These are phyloP conservation scores for Starmerella stigmatis DNA, from an alignment of 805 yeast species.

Conservation along the genomic window DNA sequence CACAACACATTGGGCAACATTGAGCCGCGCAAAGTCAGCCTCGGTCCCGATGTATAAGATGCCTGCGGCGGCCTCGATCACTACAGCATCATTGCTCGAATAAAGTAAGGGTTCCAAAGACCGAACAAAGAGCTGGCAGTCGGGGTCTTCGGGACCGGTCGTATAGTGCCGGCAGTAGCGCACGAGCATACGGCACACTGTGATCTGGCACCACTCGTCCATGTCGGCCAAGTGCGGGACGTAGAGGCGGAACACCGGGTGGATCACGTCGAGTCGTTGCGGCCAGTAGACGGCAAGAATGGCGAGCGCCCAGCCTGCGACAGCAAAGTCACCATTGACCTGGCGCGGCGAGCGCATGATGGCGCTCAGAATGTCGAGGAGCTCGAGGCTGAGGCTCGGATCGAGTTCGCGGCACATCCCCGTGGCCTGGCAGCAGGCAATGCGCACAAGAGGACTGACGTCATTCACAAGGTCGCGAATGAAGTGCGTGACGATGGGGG, in stretches of 20 bases:
- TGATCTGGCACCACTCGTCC: conserved; percentile 64
- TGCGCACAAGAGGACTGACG: conserved; percentile 64
- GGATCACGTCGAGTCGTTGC: conserved; percentile 53
- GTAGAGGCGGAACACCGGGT: conserved; percentile 54
- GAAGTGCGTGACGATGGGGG: conserved; percentile 67
- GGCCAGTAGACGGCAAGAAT: conserved; percentile 46
- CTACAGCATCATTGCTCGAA: conserved; percentile 48
- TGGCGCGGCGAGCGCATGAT: conserved; percentile 49
- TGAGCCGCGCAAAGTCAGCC: conserved; percentile 38
- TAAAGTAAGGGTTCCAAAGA: conserved; percentile 40
- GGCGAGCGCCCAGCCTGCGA: conserved; percentile 58
- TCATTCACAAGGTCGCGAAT: conserved; percentile 60
- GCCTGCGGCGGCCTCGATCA: conserved; percentile 50
- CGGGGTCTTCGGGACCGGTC: conserved; percentile 47
- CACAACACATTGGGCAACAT: conserved; percentile 43
- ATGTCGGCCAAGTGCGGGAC: conserved; percentile 42
- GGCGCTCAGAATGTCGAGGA: conserved; percentile 40
- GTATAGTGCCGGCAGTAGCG: conserved; percentile 56
- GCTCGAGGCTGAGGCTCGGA: conserved; percentile 38
- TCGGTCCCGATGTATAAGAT: conserved; percentile 51
- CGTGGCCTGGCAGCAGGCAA: conserved; percentile 68
- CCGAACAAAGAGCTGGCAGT: conserved; percentile 45
- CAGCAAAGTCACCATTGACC: conserved; percentile 39
- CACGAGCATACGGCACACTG: conserved; percentile 50
- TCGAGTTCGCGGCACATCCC: conserved; percentile 44